A percentile compares a stretch with the other conserved stretches of the same genome.
Evolutionary conservation across 1,139 yeast genomes (phyloP).

Genomic region (Pneumocystis sp.): DNA sequence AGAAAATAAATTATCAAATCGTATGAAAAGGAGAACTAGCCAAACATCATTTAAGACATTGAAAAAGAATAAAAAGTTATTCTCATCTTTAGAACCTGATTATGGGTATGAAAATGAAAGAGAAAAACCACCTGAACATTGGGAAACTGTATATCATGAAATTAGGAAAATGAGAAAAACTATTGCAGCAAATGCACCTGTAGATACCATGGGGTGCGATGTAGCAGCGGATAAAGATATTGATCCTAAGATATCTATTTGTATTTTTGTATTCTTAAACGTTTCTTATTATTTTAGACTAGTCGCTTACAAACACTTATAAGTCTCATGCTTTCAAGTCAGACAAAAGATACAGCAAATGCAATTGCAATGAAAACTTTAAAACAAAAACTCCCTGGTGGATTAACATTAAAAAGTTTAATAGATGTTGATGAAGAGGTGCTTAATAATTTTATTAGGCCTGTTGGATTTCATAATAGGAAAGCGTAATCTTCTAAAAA

Average conservation of each 20-base stretch:
- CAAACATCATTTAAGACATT: background rate
- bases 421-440: conserved; percentile 38
- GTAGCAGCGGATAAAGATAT: conserved; percentile 41
- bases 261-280: conserved; percentile 18
- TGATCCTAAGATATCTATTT: conserved; percentile 20
- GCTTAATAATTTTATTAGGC: conserved; percentile 50
- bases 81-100: background rate
- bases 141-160: conserved; percentile 39
- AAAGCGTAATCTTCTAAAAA: conserved; percentile 34
- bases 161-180: conserved; percentile 49
- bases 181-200: conserved; percentile 43
- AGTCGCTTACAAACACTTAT: conserved; percentile 59
- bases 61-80: background rate
- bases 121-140: conserved; percentile 15
- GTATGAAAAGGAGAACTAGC: background rate
- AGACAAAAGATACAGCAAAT: conserved; percentile 81
- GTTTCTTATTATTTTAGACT: conserved; percentile 31
- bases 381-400: conserved; percentile 31
- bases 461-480: conserved; percentile 77
- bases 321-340: conserved; percentile 65
- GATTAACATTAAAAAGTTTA: conserved; percentile 27
- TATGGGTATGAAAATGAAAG: background rate
- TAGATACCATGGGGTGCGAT: conserved; percentile 81
- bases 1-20: background rate
- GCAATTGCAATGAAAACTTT: conserved; percentile 54